These are phyloP conservation scores for Triticum monococcum DNA, from an alignment of 176 grass and related monocot species.

Conservation along the genomic window DNA sequence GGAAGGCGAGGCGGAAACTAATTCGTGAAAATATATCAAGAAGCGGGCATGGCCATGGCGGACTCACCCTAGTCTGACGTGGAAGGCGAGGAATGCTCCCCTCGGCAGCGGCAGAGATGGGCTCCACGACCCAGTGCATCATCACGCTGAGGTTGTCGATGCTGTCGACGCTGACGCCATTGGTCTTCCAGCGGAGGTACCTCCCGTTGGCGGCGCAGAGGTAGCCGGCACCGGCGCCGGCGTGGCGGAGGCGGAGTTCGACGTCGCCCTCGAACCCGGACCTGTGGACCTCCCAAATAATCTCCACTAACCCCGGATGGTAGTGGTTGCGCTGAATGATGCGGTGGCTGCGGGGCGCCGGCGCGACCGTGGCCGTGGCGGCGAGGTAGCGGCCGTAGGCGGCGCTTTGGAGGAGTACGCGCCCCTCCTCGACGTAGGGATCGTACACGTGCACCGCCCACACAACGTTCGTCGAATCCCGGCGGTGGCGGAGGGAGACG, in stretches of 20 bases:
- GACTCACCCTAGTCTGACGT: background rate
- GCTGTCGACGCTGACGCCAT: background rate
- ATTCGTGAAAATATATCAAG: background rate
- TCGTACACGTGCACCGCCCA: background rate
- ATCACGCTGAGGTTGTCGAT: background rate
- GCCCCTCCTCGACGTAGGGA: background rate
- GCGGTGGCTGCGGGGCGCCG: background rate
- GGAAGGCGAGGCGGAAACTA: background rate
- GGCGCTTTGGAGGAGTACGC: background rate
- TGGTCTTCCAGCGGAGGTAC: background rate
- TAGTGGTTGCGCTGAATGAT: background rate
- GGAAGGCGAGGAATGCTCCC: background rate
- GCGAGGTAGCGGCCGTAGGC: slow-evolving; percentile 29
- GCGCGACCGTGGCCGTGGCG: no score
- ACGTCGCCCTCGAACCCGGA: background rate
- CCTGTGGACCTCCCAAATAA: background rate
- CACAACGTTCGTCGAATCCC: background rate
- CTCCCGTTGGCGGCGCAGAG: slow-evolving; percentile 16
- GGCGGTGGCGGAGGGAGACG: background rate
- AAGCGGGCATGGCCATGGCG: background rate
- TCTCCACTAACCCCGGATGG: background rate
- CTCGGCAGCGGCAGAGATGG: background rate
- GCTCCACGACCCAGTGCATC: slow-evolving; percentile 15
- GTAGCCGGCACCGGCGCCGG: background rate
- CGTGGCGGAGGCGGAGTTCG: background rate